A percentile compares a stretch with the other conserved stretches of the same genome.
phyloP scores from a whole-genome alignment of 2,329 filamentous ascomycete genomes.

The Talaromyces sp. region DNA sequence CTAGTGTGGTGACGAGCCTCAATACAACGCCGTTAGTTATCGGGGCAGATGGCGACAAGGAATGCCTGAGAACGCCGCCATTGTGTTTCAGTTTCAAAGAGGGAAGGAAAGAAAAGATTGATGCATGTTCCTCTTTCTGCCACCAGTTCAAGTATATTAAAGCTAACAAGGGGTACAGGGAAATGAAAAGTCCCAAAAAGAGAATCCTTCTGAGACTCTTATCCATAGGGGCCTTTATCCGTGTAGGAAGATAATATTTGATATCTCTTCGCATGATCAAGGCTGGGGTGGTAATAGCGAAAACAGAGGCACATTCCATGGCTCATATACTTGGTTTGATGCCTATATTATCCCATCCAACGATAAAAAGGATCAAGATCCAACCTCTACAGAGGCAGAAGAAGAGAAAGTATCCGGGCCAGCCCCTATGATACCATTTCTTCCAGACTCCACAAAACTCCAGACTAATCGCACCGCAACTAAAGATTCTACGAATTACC shows the following conservation, averaged over 20 bases:
- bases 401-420: not conserved
- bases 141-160: not conserved
- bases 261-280: slow-evolving; percentile 31
- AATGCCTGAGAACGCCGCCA: slow-evolving; percentile 29
- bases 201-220: slow-evolving; percentile 13
- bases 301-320: slow-evolving; percentile 19
- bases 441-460: slow-evolving; percentile 24
- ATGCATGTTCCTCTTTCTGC: not conserved
- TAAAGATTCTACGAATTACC: slow-evolving; percentile 17
- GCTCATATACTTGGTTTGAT: slow-evolving; percentile 37
- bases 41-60: slow-evolving; percentile 27
- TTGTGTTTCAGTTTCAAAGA: slow-evolving; percentile 26
- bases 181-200: not conserved
- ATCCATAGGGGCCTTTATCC: slow-evolving; percentile 31
- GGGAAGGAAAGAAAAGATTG: slow-evolving; percentile 15
- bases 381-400: not conserved
- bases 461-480: slow-evolving; percentile 25
- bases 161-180: not conserved
- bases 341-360: slow-evolving; percentile 22
- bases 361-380: not conserved
- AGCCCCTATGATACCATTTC: slow-evolving; percentile 11
- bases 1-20: slow-evolving; percentile 16
- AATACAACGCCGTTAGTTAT: slow-evolving; percentile 16
- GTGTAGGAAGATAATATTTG: slow-evolving; percentile 35
- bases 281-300: slow-evolving; percentile 21